These are phyloP conservation scores for Microbotryum violaceum DNA, from an alignment of 1,284 basidiomycete species.

Conservation along the genomic window DNA sequence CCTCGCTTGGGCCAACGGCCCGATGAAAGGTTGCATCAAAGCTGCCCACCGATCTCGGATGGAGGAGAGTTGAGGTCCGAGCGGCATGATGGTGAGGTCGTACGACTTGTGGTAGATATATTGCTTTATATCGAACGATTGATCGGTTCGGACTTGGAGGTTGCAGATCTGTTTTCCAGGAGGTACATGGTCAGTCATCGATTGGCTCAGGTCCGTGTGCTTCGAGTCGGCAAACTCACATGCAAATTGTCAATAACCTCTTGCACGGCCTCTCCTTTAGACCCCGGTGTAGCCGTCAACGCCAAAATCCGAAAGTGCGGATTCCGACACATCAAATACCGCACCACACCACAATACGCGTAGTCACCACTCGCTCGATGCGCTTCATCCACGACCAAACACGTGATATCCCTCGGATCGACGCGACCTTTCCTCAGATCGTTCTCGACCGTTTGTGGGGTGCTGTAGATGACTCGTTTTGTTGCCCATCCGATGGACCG, in stretches of 20 bases:
- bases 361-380: slow-evolving; percentile 90
- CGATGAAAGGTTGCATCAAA: slow-evolving; percentile 37
- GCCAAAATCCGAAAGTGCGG: slow-evolving; percentile 89
- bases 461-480: slow-evolving; percentile 94
- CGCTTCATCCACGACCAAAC: slow-evolving; percentile 88
- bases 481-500: slow-evolving; percentile 54
- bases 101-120: slow-evolving; percentile 77
- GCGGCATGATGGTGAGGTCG: slow-evolving; percentile 32
- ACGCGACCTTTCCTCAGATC: slow-evolving; percentile 68
- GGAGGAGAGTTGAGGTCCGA: slow-evolving; percentile 31
- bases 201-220: neutral
- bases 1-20: slow-evolving; percentile 19
- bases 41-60: slow-evolving; percentile 39
- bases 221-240: slow-evolving; percentile 34
- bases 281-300: slow-evolving; percentile 89
- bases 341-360: slow-evolving; percentile 79
- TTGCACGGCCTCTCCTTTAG: slow-evolving; percentile 78
- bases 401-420: slow-evolving; percentile 68
- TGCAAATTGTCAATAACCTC: slow-evolving; percentile 89
- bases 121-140: slow-evolving; percentile 74
- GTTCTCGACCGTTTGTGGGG: slow-evolving; percentile 90
- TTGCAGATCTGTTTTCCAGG: slow-evolving; percentile 57
- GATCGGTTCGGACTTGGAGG: slow-evolving; percentile 90
- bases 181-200: no score
- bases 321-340: slow-evolving; percentile 85